Percentiles rank a stretch among this genome's conserved stretches.
Evolutionary conservation across 2,329 filamentous ascomycete species (phyloP).

Genomic region (Fusarium tupiense): DNA sequence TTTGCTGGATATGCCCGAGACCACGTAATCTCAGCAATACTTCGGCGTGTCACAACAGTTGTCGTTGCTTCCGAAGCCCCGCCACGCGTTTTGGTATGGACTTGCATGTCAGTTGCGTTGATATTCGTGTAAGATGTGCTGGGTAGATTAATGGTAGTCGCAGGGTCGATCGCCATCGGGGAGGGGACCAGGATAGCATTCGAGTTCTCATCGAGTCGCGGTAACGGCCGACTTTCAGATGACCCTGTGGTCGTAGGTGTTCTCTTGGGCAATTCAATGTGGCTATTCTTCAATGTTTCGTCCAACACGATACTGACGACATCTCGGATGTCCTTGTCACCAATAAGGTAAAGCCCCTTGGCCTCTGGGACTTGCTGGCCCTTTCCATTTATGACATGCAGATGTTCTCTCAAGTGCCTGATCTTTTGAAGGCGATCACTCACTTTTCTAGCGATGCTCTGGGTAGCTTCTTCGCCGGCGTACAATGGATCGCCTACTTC

Average conservation of each 20-base stretch:
- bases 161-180: slow-evolving; percentile 43
- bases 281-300: slow-evolving; percentile 17
- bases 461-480: slow-evolving; percentile 5
- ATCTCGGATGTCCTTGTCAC: slow-evolving; percentile 38
- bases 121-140: slow-evolving; percentile 44
- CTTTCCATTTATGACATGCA: slow-evolving; percentile 19
- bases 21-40: slow-evolving; percentile 47
- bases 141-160: slow-evolving; percentile 49
- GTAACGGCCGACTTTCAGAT: slow-evolving; percentile 14
- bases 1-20: slow-evolving; percentile 14
- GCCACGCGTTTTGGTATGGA: slow-evolving; percentile 33
- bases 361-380: slow-evolving; percentile 19
- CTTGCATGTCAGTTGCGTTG: slow-evolving; percentile 33
- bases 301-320: slow-evolving; percentile 35
- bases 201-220: slow-evolving; percentile 31
- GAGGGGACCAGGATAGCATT: slow-evolving; percentile 41
- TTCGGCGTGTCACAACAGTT: slow-evolving; percentile 45
- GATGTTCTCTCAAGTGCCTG: slow-evolving; percentile 23
- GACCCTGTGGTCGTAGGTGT: slow-evolving; percentile 8
- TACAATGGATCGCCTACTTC: slow-evolving; percentile 6
- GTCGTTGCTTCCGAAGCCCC: slow-evolving; percentile 35
- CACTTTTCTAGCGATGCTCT: slow-evolving; percentile 31
- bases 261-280: neutral
- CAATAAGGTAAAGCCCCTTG: slow-evolving; percentile 36
- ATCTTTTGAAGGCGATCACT: slow-evolving; percentile 33